Percentiles rank a stretch among this genome's conserved stretches.
Evolutionary conservation across 176 grass and related monocot species (phyloP).

Genomic region (Zizania latifolia): DNA sequence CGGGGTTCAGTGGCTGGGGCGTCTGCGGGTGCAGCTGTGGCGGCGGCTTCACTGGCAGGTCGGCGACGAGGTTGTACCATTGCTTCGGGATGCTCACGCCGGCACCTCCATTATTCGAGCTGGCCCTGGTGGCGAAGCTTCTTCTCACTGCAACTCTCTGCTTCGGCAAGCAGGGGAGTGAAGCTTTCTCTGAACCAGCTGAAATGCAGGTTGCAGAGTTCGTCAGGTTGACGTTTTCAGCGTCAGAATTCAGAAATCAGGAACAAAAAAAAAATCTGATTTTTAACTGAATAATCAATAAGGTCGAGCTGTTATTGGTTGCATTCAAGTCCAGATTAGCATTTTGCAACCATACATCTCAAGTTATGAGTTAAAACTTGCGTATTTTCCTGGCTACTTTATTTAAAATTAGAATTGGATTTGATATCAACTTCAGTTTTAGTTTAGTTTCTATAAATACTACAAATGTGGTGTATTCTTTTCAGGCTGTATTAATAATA

Average conservation of each 20-base stretch:
- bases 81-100: conserved; percentile 73
- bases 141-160: background rate
- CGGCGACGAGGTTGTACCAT: conserved; percentile 89
- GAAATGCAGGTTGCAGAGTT: background rate
- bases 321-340: background rate
- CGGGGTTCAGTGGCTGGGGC: conserved; percentile 52
- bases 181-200: background rate
- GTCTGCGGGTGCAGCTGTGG: conserved; percentile 76
- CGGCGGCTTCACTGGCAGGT: conserved; percentile 85
- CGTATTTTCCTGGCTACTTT: too few relatives aligned
- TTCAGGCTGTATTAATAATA: background rate
- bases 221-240: background rate
- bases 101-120: conserved; percentile 9
- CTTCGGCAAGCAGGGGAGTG: background rate
- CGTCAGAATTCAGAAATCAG: background rate
- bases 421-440: too few relatives aligned
- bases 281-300: background rate
- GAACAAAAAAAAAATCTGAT: background rate
- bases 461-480: background rate
- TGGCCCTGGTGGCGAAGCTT: conserved; percentile 19
- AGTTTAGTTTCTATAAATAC: background rate
- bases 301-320: too few relatives aligned
- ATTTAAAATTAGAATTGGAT: background rate
- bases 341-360: background rate
- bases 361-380: background rate